These are phyloP conservation scores for Phytophthora podocarpi DNA, from an alignment of 352 stramenopile species.

Conservation along the genomic window DNA sequence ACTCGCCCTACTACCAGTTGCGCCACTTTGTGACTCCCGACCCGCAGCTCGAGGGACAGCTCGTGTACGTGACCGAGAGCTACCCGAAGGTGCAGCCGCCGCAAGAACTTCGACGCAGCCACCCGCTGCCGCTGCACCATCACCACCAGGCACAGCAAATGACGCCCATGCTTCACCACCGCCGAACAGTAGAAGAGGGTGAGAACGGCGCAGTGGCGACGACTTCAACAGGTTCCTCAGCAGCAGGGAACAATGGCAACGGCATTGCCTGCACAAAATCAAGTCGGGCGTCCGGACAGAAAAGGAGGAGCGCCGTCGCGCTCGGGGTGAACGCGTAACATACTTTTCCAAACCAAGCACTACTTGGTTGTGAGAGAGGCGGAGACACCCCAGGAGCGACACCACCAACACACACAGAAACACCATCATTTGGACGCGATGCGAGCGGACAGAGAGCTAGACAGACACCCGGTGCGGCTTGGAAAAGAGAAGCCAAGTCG, in stretches of 20 bases:
- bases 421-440: slow-evolving; percentile 33
- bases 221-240: slow-evolving; percentile 10
- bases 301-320: slow-evolving; percentile 77
- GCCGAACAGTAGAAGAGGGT: slow-evolving; percentile 52
- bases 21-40: slow-evolving; percentile 75
- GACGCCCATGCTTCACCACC: slow-evolving; percentile 26
- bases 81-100: slow-evolving; percentile 40
- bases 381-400: slow-evolving; percentile 22
- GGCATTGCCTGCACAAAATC: slow-evolving; percentile 60
- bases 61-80: slow-evolving; percentile 82
- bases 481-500: slow-evolving; percentile 15
- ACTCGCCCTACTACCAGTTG: slow-evolving; percentile 55
- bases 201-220: slow-evolving; percentile 14
- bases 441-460: slow-evolving; percentile 15
- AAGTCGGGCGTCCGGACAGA: slow-evolving; percentile 69
- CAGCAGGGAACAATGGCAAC: slow-evolving; percentile 29
- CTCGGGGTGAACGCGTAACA: slow-evolving; percentile 83
- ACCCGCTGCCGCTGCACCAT: slow-evolving; percentile 39
- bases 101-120: slow-evolving; percentile 34
- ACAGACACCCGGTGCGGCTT: slow-evolving; percentile 12
- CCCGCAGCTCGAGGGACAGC: slow-evolving; percentile 61
- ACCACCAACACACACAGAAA: slow-evolving; percentile 34
- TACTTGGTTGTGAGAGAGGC: slow-evolving; percentile 23
- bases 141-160: slow-evolving; percentile 34
- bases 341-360: slow-evolving; percentile 20